Evolutionary conservation across 331 rosid species (phyloP).

Genomic region (Rhamnella rubrinervis): DNA sequence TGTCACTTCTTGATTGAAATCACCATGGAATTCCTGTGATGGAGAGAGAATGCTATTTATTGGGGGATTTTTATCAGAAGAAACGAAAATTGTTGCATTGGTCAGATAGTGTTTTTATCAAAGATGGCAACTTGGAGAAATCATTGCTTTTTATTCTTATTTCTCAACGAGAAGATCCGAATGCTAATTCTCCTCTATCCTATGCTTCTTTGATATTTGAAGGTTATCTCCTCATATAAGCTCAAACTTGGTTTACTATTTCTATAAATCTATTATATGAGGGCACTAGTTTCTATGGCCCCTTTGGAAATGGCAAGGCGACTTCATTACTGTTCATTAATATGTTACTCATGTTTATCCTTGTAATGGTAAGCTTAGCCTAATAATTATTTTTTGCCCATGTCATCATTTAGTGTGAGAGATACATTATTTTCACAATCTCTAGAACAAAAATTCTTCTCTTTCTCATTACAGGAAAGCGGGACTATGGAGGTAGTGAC

Average conservation of each 20-base stretch:
- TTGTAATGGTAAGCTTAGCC: conserved; percentile 72
- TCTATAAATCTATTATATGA: conserved; percentile 41
- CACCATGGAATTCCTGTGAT: conserved; percentile 21
- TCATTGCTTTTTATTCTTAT: conserved; percentile 42
- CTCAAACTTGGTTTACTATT: conserved; percentile 53
- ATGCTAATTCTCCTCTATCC: conserved; percentile 48
- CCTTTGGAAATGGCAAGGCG: conserved; percentile 63
- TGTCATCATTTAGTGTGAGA: conserved; percentile 24
- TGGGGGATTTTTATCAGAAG: conserved; percentile 45
- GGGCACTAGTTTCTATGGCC: conserved; percentile 50
- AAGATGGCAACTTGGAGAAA: conserved; percentile 46
- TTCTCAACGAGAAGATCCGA: conserved; percentile 51
- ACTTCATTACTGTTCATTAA: conserved; percentile 62
- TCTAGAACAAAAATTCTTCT: conserved; percentile 23
- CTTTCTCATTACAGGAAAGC: conserved; percentile 58
- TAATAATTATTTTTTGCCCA: conserved; percentile 32
- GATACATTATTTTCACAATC: conserved; percentile 14
- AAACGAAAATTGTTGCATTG: conserved; percentile 39
- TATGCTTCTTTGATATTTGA: conserved; percentile 40
- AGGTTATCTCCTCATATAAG: conserved; percentile 50
- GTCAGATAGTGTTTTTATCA: conserved; percentile 33
- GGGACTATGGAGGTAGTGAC: conserved; percentile 62
- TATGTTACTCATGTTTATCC: conserved; percentile 72
- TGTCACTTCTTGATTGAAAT: conserved; percentile 25
- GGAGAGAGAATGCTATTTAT: conserved; percentile 30